Conservation (phyloP, 768 basidiomycete genomes). For the Russula olivacea region DNA sequence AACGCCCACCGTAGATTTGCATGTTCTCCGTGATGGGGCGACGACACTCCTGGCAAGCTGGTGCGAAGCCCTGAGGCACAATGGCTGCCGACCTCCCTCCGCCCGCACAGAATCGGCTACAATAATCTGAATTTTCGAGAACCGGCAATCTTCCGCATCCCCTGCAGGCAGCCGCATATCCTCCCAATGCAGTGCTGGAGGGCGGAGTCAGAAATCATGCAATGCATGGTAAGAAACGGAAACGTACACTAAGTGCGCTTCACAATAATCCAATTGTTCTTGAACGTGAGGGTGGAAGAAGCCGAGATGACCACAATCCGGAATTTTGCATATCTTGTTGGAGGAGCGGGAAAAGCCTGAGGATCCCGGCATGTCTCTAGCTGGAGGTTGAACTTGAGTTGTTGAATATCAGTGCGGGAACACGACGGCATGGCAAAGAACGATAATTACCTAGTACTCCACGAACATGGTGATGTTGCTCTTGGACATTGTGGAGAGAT, state of each 20-base stretch:
- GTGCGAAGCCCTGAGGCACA: background rate
- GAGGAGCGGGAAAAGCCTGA: background rate
- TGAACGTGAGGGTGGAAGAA: background rate
- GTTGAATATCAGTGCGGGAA: too few relatives aligned
- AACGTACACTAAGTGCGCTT: background rate
- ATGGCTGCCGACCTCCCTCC: background rate
- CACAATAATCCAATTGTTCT: slow-evolving; percentile 10
- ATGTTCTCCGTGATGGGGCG: background rate
- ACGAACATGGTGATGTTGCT: too few relatives aligned
- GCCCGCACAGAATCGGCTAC: slow-evolving; percentile 3
- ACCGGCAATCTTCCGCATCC: background rate
- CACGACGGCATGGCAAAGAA: too few relatives aligned
- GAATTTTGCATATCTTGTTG: background rate
- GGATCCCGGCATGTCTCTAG: background rate
- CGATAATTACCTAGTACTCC: too few relatives aligned
- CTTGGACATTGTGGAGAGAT: too few relatives aligned
- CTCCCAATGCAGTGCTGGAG: background rate
- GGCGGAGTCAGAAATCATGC: background rate
- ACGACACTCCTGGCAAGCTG: slow-evolving; percentile 1
- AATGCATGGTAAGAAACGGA: background rate
- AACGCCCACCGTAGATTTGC: background rate
- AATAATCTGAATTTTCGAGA: background rate
- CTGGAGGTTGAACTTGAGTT: background rate
- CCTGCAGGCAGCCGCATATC: background rate
- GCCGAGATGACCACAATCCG: background rate